Evolutionary conservation across 192 early-diverging fungal species (phyloP), one percentile per base, ranked within the genome.

Genomic region (Backusella luteola): DNA sequence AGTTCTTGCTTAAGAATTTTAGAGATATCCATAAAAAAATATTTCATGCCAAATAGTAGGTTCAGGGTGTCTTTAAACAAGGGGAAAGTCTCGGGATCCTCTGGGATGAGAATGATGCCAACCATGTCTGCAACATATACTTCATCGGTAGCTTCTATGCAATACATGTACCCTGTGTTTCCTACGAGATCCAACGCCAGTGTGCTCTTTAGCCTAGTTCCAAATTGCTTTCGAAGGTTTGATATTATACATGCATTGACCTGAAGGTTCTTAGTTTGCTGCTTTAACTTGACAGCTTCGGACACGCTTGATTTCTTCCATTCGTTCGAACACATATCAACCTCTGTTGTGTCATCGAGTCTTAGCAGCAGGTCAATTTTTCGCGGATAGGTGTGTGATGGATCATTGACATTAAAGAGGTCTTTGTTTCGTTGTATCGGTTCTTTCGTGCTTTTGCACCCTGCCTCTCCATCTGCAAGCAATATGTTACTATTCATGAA

Each of bases 321-420:
- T 14, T 73, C 72, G 11, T 36, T 73, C 0, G 44, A 19, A 3
- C 17, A 35, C 17, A 73, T 0, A 1, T 73, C 72, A 4, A 73
- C 15, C 2, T 11, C 4, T 35, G 49, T 36, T 19, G 44, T 6
- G 1, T 53, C 49, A 46, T 52, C n/a, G 0, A 34, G 53, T 23
- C 32, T 53, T 14, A 59, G 0, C 1, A 73, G 9, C 29, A 73
- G 19, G n/a, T 73, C 72, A 15, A 73, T 73, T n/a, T 73, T 73
- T 9, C 53, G 2, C 6, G 12, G 19, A 34, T 73, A 73, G 0
- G 67, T 15, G 23, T 75, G 0, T 23, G 67, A 69, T 6, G 5
- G 0, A 39, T 69, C 67, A 59, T 21, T 12, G 8, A 26, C 23
- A 12, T 26, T 21, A 59, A 59, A 59, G 11, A 59, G 2, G 9